phyloP scores from a whole-genome alignment of 768 basidiomycete species.

The Lactarius vividus region DNA sequence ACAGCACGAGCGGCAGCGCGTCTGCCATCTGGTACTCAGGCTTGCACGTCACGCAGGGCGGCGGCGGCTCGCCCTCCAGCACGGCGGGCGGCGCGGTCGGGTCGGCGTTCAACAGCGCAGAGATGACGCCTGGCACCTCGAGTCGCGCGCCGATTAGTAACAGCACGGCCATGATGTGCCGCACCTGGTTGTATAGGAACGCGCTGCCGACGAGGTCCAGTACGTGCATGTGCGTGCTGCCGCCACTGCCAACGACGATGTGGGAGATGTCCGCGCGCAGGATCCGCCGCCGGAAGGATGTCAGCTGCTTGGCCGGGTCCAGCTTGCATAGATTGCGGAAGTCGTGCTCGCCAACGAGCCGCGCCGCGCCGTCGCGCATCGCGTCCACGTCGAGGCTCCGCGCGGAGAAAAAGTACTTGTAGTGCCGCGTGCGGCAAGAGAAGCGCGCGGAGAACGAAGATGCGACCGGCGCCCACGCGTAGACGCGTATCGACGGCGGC shows the following conservation, averaged over 20 bases:
- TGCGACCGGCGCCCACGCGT: conserved; percentile 91
- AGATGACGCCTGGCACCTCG: conserved; percentile 68
- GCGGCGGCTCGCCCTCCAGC: conserved; percentile 33
- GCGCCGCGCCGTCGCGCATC: conserved; percentile 73
- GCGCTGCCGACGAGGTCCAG: conserved; percentile 85
- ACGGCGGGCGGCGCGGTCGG: conserved; percentile 32
- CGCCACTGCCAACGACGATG: conserved; percentile 29
- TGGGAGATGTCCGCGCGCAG: conserved; percentile 60
- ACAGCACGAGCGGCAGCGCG: conserved; percentile 84
- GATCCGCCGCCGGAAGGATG: conserved; percentile 69
- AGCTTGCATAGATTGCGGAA: conserved; percentile 95
- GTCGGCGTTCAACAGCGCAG: conserved; percentile 70
- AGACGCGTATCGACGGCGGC: conserved; percentile 83
- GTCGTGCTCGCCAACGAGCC: conserved; percentile 86
- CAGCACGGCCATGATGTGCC: conserved; percentile 89
- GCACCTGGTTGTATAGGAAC: conserved; percentile 94
- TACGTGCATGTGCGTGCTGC: conserved; percentile 49
- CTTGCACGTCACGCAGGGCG: conserved; percentile 61
- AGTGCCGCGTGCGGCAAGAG: conserved; percentile 83
- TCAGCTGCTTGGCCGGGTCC: conserved; percentile 88
- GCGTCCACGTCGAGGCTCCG: conserved; percentile 60
- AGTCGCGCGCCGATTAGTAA: conserved; percentile 84
- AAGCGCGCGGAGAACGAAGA: conserved; percentile 83
- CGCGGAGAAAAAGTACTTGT: conserved; percentile 94
- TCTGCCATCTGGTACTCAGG: conserved; percentile 96